phyloP scores from a whole-genome alignment of 73 alveolate species.

The Tetrahymena borealis region DNA sequence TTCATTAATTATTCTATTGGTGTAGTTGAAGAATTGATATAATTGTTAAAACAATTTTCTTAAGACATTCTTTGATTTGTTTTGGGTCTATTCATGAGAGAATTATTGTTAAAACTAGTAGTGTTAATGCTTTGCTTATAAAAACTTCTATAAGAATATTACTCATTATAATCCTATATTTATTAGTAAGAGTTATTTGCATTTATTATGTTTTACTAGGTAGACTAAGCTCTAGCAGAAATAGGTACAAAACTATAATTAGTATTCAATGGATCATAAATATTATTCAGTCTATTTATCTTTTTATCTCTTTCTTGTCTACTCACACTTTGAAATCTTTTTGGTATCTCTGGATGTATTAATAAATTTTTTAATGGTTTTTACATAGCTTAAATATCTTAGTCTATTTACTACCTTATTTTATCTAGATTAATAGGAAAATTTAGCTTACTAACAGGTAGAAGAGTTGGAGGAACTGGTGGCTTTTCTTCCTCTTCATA shows the following conservation, averaged over 20 bases:
- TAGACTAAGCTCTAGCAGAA: background rate
- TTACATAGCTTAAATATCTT: background rate
- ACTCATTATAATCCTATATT: background rate
- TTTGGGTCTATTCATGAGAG: background rate
- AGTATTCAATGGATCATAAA: background rate
- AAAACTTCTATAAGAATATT: background rate
- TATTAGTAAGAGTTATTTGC: background rate
- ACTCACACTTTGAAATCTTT: background rate
- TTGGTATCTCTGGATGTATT: background rate
- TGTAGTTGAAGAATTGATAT: background rate
- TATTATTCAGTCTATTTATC: background rate
- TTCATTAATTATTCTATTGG: background rate
- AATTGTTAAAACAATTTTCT: background rate
- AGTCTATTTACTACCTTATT: background rate
- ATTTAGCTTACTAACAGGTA: background rate
- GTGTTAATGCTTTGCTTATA: background rate
- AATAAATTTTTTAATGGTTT: background rate
- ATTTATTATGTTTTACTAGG: background rate
- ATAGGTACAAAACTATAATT: background rate
- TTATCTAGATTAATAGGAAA: background rate
- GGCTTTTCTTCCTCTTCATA: background rate
- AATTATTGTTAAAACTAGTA: background rate
- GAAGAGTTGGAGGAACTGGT: background rate
- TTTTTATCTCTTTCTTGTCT: background rate
- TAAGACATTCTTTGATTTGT: background rate